These are phyloP conservation scores for Aspergillus thermomutatus DNA, from an alignment of 2,329 filamentous ascomycete genomes.

Conservation along the genomic window DNA sequence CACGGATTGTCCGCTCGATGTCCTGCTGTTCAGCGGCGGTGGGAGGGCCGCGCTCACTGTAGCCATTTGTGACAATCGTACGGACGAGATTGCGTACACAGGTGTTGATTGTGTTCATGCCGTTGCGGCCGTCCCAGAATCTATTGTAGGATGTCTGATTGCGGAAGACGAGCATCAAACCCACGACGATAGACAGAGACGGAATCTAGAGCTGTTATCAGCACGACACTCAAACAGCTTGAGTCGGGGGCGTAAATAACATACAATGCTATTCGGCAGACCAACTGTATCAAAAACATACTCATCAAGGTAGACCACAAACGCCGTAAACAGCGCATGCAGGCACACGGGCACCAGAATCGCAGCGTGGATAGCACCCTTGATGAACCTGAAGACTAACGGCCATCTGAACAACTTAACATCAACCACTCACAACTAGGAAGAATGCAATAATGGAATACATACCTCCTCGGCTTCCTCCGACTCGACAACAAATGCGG, in stretches of 20 bases:
- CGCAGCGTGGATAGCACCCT: conserved; percentile 60
- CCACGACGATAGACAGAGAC: conserved; percentile 62
- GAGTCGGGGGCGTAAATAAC: conserved; percentile 10
- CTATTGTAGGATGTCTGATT: conserved; percentile 63
- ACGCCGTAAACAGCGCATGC: conserved; percentile 56
- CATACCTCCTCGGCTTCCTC: conserved; percentile 30
- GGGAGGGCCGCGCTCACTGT: conserved; percentile 31
- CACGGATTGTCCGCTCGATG: conserved; percentile 57
- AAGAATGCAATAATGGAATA: background rate
- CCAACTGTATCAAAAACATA: conserved; percentile 50
- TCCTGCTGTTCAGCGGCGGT: conserved; percentile 49
- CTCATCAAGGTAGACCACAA: conserved; percentile 58
- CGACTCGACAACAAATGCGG: conserved; percentile 31
- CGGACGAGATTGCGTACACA: conserved; percentile 58
- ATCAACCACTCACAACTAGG: background rate
- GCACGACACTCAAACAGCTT: background rate
- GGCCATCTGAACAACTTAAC: conserved; percentile 49
- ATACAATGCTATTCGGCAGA: conserved; percentile 57
- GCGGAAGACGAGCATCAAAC: conserved; percentile 65
- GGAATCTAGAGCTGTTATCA: conserved; percentile 45
- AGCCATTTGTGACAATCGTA: conserved; percentile 51
- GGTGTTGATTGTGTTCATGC: conserved; percentile 57
- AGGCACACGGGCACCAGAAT: conserved; percentile 56
- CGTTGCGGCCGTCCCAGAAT: conserved; percentile 60
- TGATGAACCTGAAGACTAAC: conserved; percentile 61